Evolutionary conservation across 768 basidiomycete genomes (phyloP).

Genomic region (Boletus vermiculosoides): DNA sequence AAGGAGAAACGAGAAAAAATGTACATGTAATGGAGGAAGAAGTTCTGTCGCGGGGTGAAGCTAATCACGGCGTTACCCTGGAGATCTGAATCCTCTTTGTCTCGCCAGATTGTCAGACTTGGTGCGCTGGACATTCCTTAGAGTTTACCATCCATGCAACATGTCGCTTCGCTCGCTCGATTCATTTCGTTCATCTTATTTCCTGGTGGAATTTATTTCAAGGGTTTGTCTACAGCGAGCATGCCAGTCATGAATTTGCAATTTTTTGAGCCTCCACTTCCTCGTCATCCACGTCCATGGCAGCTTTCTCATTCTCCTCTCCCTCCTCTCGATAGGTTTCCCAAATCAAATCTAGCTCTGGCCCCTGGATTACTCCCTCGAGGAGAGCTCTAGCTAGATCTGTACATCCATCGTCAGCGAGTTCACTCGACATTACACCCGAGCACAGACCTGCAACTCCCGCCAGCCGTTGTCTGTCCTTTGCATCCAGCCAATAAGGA

Average conservation of each 20-base stretch:
- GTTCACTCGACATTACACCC: background rate
- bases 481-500: conserved; percentile 54
- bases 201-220: no score
- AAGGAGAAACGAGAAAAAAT: conserved; percentile 65
- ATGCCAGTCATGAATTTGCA: conserved; percentile 13
- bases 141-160: background rate
- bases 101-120: conserved; percentile 18
- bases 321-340: conserved; percentile 52
- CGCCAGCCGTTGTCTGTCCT: conserved; percentile 42
- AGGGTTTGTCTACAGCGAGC: background rate
- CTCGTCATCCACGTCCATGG: conserved; percentile 56
- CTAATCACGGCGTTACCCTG: background rate
- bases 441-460: conserved; percentile 45
- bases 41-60: conserved; percentile 52
- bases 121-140: conserved; percentile 16
- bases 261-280: conserved; percentile 41
- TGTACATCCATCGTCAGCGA: conserved; percentile 26
- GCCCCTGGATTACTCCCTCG: conserved; percentile 69
- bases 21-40: conserved; percentile 53
- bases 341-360: conserved; percentile 67
- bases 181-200: no score
- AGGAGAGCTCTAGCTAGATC: conserved; percentile 60
- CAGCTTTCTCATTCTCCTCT: conserved; percentile 37
- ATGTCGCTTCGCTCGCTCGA: no score
- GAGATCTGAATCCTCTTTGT: conserved; percentile 1